Evolutionary conservation across 2,329 filamentous ascomycete species (phyloP).

Genomic region (Aureobasidium sp.): DNA sequence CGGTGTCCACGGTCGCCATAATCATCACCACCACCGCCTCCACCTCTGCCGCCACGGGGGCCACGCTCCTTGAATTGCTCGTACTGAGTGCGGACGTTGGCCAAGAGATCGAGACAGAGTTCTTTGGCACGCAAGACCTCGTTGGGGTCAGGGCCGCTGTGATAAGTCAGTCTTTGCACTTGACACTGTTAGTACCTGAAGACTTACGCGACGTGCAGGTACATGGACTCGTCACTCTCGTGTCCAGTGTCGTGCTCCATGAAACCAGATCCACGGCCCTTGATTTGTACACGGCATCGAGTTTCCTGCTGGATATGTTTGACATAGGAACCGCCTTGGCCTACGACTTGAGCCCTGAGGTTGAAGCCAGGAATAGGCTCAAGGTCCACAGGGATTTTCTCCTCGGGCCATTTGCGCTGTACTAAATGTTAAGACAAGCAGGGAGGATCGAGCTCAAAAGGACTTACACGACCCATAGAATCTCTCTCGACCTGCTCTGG

Average conservation of each 20-base stretch:
- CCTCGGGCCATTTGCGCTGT: constrained; percentile 97
- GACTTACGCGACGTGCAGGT: constrained; percentile 83
- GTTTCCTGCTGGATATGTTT: constrained; percentile 98
- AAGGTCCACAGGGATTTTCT: constrained; percentile 83
- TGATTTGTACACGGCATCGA: constrained; percentile 93
- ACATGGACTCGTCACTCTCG: constrained; percentile 96
- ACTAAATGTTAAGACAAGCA: constrained; percentile 17
- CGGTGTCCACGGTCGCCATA: constrained; percentile 32
- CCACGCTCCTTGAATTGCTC: constrained; percentile 73
- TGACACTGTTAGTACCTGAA: background rate
- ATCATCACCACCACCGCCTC: constrained; percentile 31
- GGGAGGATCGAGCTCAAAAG: background rate
- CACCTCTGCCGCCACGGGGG: constrained; percentile 37
- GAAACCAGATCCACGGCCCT: constrained; percentile 90
- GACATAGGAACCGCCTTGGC: constrained; percentile 87
- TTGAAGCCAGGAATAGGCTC: constrained; percentile 94
- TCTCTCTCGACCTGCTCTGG: constrained; percentile 77
- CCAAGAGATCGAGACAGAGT: constrained; percentile 79
- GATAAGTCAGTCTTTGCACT: background rate
- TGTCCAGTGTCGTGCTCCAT: constrained; percentile 78
- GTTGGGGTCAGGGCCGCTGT: constrained; percentile 73
- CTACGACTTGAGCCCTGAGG: constrained; percentile 89
- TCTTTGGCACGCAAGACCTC: constrained; percentile 83
- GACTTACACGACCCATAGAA: constrained; percentile 73
- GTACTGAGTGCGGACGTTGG: constrained; percentile 81